Evolutionary conservation across 2,329 filamentous ascomycete genomes (phyloP).

Genomic region (Alternaria metachromatica): DNA sequence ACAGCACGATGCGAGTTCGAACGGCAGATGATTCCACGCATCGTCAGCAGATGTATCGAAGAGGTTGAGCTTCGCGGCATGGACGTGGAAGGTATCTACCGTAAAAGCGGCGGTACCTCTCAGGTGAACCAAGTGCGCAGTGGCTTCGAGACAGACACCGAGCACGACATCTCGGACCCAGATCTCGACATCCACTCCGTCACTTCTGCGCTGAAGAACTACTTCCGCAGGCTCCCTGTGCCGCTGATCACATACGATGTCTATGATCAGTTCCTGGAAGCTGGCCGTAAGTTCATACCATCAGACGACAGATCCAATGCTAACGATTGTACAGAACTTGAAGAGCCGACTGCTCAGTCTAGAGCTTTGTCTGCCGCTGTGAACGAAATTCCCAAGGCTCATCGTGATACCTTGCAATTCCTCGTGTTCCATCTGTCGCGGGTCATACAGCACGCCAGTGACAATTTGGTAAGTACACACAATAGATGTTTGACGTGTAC

Average conservation of each 20-base stretch:
- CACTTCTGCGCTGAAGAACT: slow-evolving; percentile 94
- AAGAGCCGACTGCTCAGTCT: slow-evolving; percentile 57
- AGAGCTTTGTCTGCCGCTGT: slow-evolving; percentile 75
- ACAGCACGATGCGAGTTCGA: slow-evolving; percentile 86
- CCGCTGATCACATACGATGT: slow-evolving; percentile 91
- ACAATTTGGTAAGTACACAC: slow-evolving; percentile 74
- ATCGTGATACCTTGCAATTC: slow-evolving; percentile 90
- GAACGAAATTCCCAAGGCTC: slow-evolving; percentile 78
- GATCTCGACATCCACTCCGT: slow-evolving; percentile 95
- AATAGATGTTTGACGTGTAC: not conserved
- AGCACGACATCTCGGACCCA: slow-evolving; percentile 92
- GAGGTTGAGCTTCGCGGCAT: slow-evolving; percentile 96
- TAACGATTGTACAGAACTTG: slow-evolving; percentile 60
- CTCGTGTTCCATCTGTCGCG: slow-evolving; percentile 90
- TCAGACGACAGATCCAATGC: not conserved
- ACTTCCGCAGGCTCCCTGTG: slow-evolving; percentile 89
- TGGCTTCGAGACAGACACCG: slow-evolving; percentile 84
- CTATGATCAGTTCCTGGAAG: slow-evolving; percentile 88
- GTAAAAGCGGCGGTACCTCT: slow-evolving; percentile 92
- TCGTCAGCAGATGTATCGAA: slow-evolving; percentile 92
- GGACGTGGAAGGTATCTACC: slow-evolving; percentile 97
- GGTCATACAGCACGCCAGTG: slow-evolving; percentile 80
- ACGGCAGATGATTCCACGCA: slow-evolving; percentile 84
- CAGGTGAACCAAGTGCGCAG: slow-evolving; percentile 90
- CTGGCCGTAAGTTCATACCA: slow-evolving; percentile 64